Conservation (phyloP, 495 filamentous ascomycete species). For the Xylaria castorea region DNA sequence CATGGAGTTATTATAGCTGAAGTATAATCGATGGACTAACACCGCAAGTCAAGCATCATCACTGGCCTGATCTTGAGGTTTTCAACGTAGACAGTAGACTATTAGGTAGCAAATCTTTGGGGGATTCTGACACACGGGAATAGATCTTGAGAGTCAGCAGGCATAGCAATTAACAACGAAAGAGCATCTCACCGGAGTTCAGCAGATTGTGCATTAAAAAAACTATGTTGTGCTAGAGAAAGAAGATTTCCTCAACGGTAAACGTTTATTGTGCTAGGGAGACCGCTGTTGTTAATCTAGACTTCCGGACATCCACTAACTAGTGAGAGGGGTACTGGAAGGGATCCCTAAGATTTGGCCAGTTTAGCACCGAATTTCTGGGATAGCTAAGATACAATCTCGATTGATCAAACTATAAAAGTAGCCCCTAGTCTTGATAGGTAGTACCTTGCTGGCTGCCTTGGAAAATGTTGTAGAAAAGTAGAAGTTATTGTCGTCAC, state of each 20-base stretch:
- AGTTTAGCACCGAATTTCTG: neutral
- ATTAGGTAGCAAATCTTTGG: neutral
- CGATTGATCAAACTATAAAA: neutral
- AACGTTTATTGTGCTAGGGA: neutral
- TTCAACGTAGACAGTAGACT: neutral
- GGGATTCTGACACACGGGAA: neutral
- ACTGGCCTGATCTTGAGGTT: neutral
- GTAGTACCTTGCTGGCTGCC: neutral
- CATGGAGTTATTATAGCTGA: neutral
- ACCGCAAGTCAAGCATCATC: neutral
- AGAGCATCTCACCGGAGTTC: neutral
- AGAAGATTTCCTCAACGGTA: neutral
- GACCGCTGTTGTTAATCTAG: slow-evolving; percentile 6
- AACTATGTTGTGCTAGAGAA: neutral
- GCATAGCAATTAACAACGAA: neutral
- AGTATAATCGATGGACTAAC: neutral
- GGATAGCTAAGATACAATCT: neutral
- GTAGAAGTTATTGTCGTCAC: neutral
- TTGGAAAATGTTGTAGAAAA: slow-evolving; percentile 5
- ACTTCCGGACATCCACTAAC: neutral
- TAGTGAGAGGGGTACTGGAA: neutral
- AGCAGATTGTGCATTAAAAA: neutral
- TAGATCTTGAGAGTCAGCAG: neutral
- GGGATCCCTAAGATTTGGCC: neutral
- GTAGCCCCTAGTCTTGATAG: neutral